phyloP scores from a whole-genome alignment of 2,329 filamentous ascomycete species.

The Epichloe festucae region DNA sequence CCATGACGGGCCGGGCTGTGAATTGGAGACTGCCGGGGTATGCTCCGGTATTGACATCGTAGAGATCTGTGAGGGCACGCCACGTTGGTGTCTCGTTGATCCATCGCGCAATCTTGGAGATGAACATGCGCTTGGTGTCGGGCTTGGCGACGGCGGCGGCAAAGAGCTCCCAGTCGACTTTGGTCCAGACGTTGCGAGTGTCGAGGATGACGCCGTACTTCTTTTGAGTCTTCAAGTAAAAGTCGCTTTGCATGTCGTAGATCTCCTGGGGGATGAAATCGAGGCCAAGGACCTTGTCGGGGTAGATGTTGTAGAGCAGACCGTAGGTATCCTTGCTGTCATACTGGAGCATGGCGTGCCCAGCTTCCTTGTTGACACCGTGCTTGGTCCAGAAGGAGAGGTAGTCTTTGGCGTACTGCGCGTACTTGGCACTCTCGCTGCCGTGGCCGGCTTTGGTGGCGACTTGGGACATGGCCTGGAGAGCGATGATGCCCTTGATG shows the following conservation, averaged over 20 bases:
- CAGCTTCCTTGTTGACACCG: constrained; percentile 54
- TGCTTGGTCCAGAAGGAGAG: constrained; percentile 59
- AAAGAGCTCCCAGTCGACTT: constrained; percentile 81
- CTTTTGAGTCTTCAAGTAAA: constrained; percentile 60
- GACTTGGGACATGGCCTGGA: constrained; percentile 67
- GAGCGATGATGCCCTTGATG: constrained; percentile 71
- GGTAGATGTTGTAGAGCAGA: constrained; percentile 67
- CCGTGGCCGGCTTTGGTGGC: constrained; percentile 46
- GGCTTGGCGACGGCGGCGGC: constrained; percentile 59
- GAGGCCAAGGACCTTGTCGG: constrained; percentile 65
- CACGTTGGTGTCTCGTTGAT: constrained; percentile 61
- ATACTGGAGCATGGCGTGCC: constrained; percentile 69
- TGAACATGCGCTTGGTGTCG: constrained; percentile 49
- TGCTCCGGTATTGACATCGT: constrained; percentile 56
- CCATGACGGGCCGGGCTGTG: constrained; percentile 65
- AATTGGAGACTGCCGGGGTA: constrained; percentile 56
- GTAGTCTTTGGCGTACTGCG: constrained; percentile 52
- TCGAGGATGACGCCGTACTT: constrained; percentile 76
- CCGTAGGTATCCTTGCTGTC: constrained; percentile 44
- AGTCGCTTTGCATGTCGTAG: constrained; percentile 65
- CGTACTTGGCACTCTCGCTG: constrained; percentile 45
- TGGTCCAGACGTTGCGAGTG: constrained; percentile 68
- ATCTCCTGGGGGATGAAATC: constrained; percentile 57
- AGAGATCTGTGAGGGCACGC: constrained; percentile 63
- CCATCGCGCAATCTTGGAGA: constrained; percentile 58